phyloP scores from a whole-genome alignment of 306 rosid species.

The Lagenaria siceraria region DNA sequence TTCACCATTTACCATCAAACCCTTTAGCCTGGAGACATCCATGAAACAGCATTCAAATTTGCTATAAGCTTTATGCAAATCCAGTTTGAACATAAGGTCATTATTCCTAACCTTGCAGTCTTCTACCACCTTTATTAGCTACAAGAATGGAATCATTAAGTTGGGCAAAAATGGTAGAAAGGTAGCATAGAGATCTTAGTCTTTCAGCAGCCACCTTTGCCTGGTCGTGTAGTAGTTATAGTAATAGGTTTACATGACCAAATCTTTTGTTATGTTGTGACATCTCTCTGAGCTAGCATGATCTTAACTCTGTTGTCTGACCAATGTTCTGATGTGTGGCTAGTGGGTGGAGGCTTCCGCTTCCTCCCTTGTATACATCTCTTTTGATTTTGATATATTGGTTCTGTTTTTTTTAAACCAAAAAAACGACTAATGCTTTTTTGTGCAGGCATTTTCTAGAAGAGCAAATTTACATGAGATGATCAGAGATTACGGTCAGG shows the following conservation, averaged over 20 bases:
- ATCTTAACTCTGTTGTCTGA: background rate
- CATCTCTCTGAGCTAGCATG: background rate
- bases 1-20: background rate
- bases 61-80: background rate
- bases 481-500: slow-evolving; percentile 74
- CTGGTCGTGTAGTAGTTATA: background rate
- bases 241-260: background rate
- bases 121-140: background rate
- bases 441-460: slow-evolving; percentile 75
- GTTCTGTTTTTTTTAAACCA: background rate
- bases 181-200: background rate
- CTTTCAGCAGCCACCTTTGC: background rate
- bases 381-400: background rate
- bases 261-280: background rate
- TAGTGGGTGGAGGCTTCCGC: background rate
- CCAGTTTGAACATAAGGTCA: background rate
- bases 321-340: background rate
- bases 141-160: background rate
- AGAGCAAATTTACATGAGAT: slow-evolving; percentile 77
- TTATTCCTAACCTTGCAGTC: background rate
- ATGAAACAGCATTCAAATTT: background rate
- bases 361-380: background rate
- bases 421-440: background rate
- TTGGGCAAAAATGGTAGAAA: background rate
- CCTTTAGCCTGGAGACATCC: background rate